These are phyloP conservation scores for Gyromitra esculenta DNA, from an alignment of 2,329 filamentous ascomycete species.

Conservation along the genomic window DNA sequence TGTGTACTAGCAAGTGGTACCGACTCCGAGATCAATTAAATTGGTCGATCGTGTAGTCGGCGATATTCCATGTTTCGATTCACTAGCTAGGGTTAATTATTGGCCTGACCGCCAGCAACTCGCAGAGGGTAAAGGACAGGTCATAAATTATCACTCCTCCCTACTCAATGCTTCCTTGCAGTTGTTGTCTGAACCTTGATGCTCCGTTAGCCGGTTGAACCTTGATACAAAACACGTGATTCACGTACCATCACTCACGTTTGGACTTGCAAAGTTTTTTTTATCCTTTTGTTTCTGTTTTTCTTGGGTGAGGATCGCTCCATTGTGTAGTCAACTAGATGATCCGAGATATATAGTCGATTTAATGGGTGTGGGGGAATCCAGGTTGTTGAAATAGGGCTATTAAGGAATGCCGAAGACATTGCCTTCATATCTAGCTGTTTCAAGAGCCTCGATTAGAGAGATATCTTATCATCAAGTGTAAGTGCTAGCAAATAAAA, in stretches of 20 bases:
- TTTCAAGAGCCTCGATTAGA: no score
- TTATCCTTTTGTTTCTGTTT: neutral
- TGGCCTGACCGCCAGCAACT: neutral
- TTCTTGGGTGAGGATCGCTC: no score
- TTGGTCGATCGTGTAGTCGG: constrained; percentile 15
- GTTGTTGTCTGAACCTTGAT: neutral
- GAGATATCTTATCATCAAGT: no score
- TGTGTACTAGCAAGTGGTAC: neutral
- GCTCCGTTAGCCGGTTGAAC: constrained; percentile 4
- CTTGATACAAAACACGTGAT: neutral
- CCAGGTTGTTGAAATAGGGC: no score
- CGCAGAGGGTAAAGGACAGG: neutral
- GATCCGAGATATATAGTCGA: no score
- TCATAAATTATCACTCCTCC: constrained; percentile 31
- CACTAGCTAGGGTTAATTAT: constrained; percentile 7
- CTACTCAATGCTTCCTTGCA: neutral
- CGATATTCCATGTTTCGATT: neutral
- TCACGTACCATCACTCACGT: constrained; percentile 7
- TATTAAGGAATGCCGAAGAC: no score
- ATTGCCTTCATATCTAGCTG: no score
- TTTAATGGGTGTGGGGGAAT: no score
- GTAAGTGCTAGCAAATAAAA: no score
- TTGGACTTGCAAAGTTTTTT: neutral
- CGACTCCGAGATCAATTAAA: constrained; percentile 1
- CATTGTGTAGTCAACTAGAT: no score